These are phyloP conservation scores for Mycocentrospora acerina DNA, from an alignment of 2,329 filamentous ascomycete species.

Conservation along the genomic window DNA sequence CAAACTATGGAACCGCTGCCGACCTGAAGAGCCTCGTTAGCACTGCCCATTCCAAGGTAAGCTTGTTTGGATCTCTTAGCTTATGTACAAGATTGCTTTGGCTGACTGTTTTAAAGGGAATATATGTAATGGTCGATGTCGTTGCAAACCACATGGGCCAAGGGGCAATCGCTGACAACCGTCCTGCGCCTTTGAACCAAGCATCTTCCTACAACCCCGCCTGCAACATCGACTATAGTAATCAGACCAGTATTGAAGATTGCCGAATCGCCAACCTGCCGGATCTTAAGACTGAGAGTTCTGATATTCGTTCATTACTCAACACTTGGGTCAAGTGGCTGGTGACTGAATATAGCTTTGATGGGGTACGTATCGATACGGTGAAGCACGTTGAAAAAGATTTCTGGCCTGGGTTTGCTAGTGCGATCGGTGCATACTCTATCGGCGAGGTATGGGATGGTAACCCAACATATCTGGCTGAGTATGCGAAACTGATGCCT, in stretches of 20 bases:
- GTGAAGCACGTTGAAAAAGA: slow-evolving; percentile 62
- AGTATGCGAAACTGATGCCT: slow-evolving; percentile 57
- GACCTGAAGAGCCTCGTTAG: slow-evolving; percentile 51
- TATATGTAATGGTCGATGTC: slow-evolving; percentile 55
- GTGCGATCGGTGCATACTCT: slow-evolving; percentile 59
- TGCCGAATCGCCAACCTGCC: slow-evolving; percentile 35
- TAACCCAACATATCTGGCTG: slow-evolving; percentile 52
- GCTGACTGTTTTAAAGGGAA: slow-evolving; percentile 24
- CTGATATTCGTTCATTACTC: slow-evolving; percentile 23
- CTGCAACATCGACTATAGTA: slow-evolving; percentile 34
- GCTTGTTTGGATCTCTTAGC: slow-evolving; percentile 1
- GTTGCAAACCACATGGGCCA: slow-evolving; percentile 52
- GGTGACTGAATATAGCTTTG: slow-evolving; percentile 39
- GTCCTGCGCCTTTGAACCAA: slow-evolving; percentile 30
- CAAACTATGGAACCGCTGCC: slow-evolving; percentile 50
- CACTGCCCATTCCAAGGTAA: slow-evolving; percentile 51
- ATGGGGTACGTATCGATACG: slow-evolving; percentile 63
- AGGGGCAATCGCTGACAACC: slow-evolving; percentile 28
- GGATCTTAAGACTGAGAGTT: slow-evolving; percentile 29
- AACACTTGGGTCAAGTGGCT: slow-evolving; percentile 37
- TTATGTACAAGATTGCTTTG: not conserved
- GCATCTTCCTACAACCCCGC: slow-evolving; percentile 26
- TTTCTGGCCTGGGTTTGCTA: slow-evolving; percentile 59
- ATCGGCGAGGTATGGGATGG: slow-evolving; percentile 63
- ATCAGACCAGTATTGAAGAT: slow-evolving; percentile 32